Evolutionary conservation across 148 eudicot species (phyloP), one percentile per base, ranked within the genome.

Genomic region (Dianthus caryophyllus): DNA sequence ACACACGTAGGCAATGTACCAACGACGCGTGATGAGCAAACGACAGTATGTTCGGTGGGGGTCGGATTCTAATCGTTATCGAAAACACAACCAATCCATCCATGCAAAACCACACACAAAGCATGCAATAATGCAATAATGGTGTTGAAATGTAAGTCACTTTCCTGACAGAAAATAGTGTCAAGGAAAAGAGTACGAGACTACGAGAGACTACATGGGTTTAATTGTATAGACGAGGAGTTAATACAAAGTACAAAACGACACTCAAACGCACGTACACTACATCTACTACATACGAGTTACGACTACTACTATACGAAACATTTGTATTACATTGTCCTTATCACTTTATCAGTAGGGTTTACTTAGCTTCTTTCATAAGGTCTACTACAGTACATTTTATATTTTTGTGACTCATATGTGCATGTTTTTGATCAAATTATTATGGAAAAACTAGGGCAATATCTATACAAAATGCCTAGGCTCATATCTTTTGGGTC

Each of bases 191-290:
- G 24, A 38, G 46, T 20, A 20, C 4, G 22, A 22, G 29, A 53
- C 15, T 21, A 53, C 7, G 22, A 21, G 57, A 13, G 17, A 33
- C 3, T 33, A 7, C 38, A 33, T 33, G 38, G 38, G 18, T 33
- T 30, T 18, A 21, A n/a, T n/a, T 57, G n/a, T 6, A 9, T 30
- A 20, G 16, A 17, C n/a, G 39, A 7, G 15, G 47, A 60, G 64
- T 60, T 43, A 38, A 60, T 60, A 33, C 46, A 33, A 0, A 0
- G 9, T 14, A 36, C 64, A 33, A 60, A 0, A 60, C 47, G 64
- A 60, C 64, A 36, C 47, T 33, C 24, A 60, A 36, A 60, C 44
- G 64, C 64, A 60, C 64, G 64, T 60, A 60, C 38, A 33, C 47
- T 60, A 36, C 25, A 60, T 60, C 10, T 4, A 3, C 10, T 5